Percentiles rank a stretch among this genome's conserved stretches.
phyloP scores from a whole-genome alignment of 441 rosid species.

The Gossypium laxum region DNA sequence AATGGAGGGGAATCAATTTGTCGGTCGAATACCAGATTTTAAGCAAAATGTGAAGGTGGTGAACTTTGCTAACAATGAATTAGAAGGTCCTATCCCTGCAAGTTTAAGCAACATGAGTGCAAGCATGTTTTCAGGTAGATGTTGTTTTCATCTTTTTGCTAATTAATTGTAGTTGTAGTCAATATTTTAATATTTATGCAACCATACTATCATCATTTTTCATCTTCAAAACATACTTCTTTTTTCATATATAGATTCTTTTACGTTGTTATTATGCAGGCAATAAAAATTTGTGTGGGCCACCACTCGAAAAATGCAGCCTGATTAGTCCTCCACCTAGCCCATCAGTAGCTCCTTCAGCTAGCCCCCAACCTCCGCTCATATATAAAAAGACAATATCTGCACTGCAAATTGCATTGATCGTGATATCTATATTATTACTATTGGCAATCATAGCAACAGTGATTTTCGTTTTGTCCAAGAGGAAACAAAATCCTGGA shows the following conservation, averaged over 20 bases:
- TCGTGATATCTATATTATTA: slow-evolving; percentile 19
- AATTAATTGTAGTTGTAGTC: not conserved
- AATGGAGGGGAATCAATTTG: slow-evolving; percentile 61
- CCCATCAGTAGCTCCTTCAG: not conserved
- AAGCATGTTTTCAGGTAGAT: slow-evolving; percentile 51
- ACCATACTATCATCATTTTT: too few species aligned
- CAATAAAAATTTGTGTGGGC: slow-evolving; percentile 51
- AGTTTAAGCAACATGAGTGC: slow-evolving; percentile 46
- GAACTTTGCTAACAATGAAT: slow-evolving; percentile 54
- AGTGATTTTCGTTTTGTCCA: slow-evolving; percentile 11
- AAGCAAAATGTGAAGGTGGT: slow-evolving; percentile 32
- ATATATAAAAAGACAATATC: slow-evolving; percentile 10
- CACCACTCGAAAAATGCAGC: slow-evolving; percentile 42
- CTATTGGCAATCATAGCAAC: slow-evolving; percentile 19
- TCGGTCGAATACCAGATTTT: slow-evolving; percentile 58
- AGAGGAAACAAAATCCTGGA: slow-evolving; percentile 16
- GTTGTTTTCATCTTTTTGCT: not conserved
- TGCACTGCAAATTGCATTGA: slow-evolving; percentile 16
- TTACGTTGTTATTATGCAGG: slow-evolving; percentile 28
- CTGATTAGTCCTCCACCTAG: not conserved
- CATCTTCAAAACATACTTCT: too few species aligned
- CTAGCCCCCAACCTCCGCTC: slow-evolving; percentile 2
- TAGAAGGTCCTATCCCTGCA: slow-evolving; percentile 69
- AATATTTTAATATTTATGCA: too few species aligned
- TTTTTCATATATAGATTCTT: not conserved